These are phyloP conservation scores for Lentinus tigrinus DNA, from an alignment of 768 basidiomycete species.

Conservation along the genomic window DNA sequence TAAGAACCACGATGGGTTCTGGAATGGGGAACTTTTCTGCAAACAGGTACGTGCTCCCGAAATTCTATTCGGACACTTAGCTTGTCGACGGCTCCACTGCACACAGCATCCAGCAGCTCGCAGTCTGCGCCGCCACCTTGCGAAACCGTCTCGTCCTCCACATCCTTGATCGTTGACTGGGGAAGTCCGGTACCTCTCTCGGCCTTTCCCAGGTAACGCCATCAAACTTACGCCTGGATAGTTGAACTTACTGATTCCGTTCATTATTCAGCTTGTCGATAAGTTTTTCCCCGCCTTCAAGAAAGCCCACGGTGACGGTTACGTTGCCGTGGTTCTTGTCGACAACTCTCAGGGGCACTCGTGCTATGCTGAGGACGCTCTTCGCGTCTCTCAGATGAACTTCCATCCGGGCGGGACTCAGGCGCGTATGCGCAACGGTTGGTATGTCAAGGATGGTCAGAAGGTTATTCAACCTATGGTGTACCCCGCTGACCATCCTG, in stretches of 20 bases:
- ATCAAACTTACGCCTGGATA: no score
- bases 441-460: slow-evolving; percentile 26
- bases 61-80: neutral
- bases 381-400: slow-evolving; percentile 36
- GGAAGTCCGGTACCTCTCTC: no score
- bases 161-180: no score
- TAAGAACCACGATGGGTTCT: slow-evolving; percentile 43
- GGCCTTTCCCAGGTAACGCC: no score
- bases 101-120: no score
- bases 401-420: slow-evolving; percentile 39
- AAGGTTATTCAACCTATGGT: slow-evolving; percentile 34
- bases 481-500: slow-evolving; percentile 34
- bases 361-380: slow-evolving; percentile 37
- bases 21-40: slow-evolving; percentile 34
- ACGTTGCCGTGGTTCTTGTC: slow-evolving; percentile 37
- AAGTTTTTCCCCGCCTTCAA: slow-evolving; percentile 25
- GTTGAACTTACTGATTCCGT: neutral
- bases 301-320: slow-evolving; percentile 17
- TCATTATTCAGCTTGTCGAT: slow-evolving; percentile 15
- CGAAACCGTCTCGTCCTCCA: no score
- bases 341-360: slow-evolving; percentile 44
- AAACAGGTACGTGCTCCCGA: slow-evolving; percentile 29
- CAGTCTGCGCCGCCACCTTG: no score
- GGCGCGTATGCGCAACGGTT: slow-evolving; percentile 29
- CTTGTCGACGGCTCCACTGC: no score